Evolutionary conservation across 2,329 filamentous ascomycete genomes (phyloP), one percentile per base, ranked within the genome.

Genomic region (Tolypocladium amazonense): DNA sequence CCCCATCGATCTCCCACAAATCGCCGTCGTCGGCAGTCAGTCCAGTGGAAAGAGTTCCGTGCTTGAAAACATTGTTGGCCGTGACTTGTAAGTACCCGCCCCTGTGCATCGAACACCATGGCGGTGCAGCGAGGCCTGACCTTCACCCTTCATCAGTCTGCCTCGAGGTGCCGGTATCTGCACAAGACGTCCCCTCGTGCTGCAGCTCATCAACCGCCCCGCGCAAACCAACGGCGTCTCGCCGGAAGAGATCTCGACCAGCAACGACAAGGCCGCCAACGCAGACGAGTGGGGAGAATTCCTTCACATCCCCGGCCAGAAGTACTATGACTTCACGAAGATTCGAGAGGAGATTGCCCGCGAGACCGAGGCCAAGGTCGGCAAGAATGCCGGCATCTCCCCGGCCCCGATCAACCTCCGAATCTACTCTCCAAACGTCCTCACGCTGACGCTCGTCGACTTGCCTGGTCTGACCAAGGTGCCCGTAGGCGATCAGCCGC

Each of bases 21-120:
- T 99, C 74, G 93, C 89, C 67, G 94, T 99, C 67, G 94, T 99
- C 60, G 94, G 94, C 71, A 97, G 92, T 76, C 94, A 99, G 80
- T 99, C 94, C 25, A 97, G 93, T 76, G 94, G 94, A 78, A 99
- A 99, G 87, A 97, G 92, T 82, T 99, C 94, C 23, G 94, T 99
- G 68, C 78, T 99, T 70, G 94, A 99, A 77, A 99, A 99, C 72
- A 99, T 99, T 71, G 94, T 99, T 60, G 94, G 94, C 61, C 86
- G 94, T 81, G 94, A 99, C 79, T 99, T 99, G 93, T 97, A 82
- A 79, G 90, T 82, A 20, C 37, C 20, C 14, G n/a, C 11, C n/a
- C 15, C n/a, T 18, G 37, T 18, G 38, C n/a, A 23, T 59, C 60
- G 54, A 65, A 56, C 56, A 23, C 33, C 4, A 15, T 5, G 14